Conservation (phyloP, 202 grass and related monocot genomes). For the Schoenoplectus tabernaemontani region DNA sequence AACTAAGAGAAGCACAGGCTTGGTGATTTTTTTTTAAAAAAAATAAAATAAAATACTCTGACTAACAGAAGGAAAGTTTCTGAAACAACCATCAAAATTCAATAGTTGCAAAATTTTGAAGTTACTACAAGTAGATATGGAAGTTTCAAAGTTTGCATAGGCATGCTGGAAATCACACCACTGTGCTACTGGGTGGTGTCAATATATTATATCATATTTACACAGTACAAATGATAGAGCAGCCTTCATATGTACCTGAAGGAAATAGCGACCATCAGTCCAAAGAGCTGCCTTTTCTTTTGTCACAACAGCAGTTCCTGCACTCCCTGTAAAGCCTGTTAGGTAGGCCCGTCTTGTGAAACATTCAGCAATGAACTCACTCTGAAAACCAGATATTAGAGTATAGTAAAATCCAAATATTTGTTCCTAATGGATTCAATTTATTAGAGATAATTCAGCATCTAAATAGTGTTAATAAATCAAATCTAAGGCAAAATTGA, state of each 20-base stretch:
- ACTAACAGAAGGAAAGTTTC: background rate
- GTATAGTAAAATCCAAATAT: background rate
- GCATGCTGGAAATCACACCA: background rate
- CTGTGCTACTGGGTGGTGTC: background rate
- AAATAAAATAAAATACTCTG: background rate
- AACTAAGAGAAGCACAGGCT: background rate
- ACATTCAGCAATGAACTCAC: slow-evolving; percentile 90
- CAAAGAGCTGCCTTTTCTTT: slow-evolving; percentile 83
- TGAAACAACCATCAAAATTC: background rate
- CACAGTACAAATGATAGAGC: background rate
- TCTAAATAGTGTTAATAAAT: too few species aligned
- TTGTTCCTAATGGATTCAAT: background rate
- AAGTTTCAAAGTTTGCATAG: background rate
- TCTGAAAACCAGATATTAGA: slow-evolving; percentile 36
- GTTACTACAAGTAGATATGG: background rate
- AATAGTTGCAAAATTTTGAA: background rate
- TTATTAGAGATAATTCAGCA: too few species aligned
- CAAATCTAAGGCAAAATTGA: too few species aligned
- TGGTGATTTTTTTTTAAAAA: background rate
- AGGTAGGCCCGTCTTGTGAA: slow-evolving; percentile 73
- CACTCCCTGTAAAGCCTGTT: slow-evolving; percentile 89
- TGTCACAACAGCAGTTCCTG: slow-evolving; percentile 87
- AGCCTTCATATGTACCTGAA: slow-evolving; percentile 47
- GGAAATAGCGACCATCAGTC: slow-evolving; percentile 97
- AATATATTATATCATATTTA: background rate